phyloP scores from a whole-genome alignment of 75 land plant species.

The Cryptomeria japonica region DNA sequence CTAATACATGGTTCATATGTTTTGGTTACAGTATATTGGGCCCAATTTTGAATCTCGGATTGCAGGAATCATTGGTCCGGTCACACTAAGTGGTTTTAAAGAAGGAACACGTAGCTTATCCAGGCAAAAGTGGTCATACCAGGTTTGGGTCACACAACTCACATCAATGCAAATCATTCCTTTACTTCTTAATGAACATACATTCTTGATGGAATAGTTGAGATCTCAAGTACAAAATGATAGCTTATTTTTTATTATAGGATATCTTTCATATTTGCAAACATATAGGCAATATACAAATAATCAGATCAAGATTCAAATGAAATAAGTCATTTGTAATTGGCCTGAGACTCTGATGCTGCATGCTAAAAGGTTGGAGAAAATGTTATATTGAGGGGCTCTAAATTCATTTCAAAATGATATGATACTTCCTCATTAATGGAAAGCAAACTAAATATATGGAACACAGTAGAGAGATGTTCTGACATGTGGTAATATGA shows the following conservation, averaged over 20 bases:
- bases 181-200: neutral
- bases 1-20: neutral
- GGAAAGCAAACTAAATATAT: neutral
- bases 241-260: neutral
- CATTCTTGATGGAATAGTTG: neutral
- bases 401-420: neutral
- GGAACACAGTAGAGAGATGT: neutral
- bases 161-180: neutral
- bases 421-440: neutral
- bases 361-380: neutral
- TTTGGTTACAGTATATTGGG: constrained; percentile 72
- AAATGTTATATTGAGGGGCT: neutral
- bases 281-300: neutral
- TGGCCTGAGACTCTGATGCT: neutral
- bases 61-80: constrained; percentile 87
- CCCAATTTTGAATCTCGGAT: constrained; percentile 85
- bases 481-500: neutral
- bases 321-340: neutral
- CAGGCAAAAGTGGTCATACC: constrained; percentile 68
- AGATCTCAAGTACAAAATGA: neutral
- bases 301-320: neutral
- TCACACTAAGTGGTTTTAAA: constrained; percentile 62
- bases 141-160: constrained; percentile 50
- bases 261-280: neutral
- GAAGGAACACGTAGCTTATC: constrained; percentile 71